Base-by-base conservation (phyloP, 768 basidiomycete species). In the Collybia mongolica region DNA sequence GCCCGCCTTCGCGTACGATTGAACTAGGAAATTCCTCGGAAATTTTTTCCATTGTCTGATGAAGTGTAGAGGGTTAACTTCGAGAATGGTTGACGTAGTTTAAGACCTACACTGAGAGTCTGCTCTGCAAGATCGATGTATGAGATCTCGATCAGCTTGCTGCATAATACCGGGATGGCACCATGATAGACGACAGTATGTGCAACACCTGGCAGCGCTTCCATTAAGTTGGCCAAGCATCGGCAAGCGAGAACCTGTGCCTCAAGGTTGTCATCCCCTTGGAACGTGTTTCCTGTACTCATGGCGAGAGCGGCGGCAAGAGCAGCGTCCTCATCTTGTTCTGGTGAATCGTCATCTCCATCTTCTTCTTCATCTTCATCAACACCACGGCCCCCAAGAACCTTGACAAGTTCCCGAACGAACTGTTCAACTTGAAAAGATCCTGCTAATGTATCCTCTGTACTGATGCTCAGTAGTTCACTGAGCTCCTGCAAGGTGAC, bases 121-220 rank as follows among this genome's bases (percentile, higher is more conserved):
- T 99, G 97, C 65, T 98, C 97, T 11, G 97, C 97, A 40, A 99
- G 77, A 68, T 99, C 97, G 58, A 99, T 98, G 64, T 95, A 97
- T 19, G 92, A 91, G 51, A 99, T 99, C 70, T 97, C 93, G 65
- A 93, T 84, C 53, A 99, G 73, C 68, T 99, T 98, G 80, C 90
- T 90, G 81, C 96, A 98, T 41, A 99, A 79, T 26, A 96, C 93
- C 15, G 94, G 94, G 51, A 99, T 95, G 15, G 96, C 97, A n/a
- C 96, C 96, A 61, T 96, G 91, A 66, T 97, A 92, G 35, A 98
- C 96, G 59, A 99, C 87, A 39, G 93, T 94, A 63, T 98, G 94
- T n/a, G 93, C 93, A 37, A 93, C 89, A 20, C 95, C 94, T 15
- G 97, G 97, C 18, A 98, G 77, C n/a, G 94, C 96, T 68, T 98